Base-by-base conservation (phyloP, 75 land plant species). In the Sequoiadendron giganteum region DNA sequence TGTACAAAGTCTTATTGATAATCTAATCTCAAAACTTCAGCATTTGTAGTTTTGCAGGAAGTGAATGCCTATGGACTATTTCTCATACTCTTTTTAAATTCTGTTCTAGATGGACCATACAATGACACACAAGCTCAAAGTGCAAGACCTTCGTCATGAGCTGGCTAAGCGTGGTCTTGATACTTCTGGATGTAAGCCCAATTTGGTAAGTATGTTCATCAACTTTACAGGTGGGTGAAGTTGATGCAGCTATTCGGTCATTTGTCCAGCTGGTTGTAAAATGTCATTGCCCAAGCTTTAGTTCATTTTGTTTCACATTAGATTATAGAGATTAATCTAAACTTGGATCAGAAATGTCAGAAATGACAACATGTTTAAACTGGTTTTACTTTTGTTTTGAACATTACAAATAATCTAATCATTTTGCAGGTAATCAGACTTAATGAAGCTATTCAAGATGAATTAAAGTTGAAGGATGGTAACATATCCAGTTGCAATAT, bases 91-190 rank as follows among this genome's bases (percentile, higher is more conserved):
- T 32, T 72, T 72, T 32, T 4, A 21, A 30, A 6, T 32, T 30
- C 30, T 30, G 2, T 30, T 72, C 32, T 72, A 72, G 76, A 72
- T 72, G 76, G 76, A 72, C 10, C 34, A n/a, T 72, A 72, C 13
- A n/a, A 72, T 72, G 76, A 32, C 13, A 72, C 11, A n/a, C 5
- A 72, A 72, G 34, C 76, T 72, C 13, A 93, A 89, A 86, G 96
- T 94, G n/a, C 92, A 90, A 32, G 92, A 94, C 47, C 95, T 97
- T 83, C 97, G 96, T 14, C 70, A 86, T 1, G 89, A 91, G 88
- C 96, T 95, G 52, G 83, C 89, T 49, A 89, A 88, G 73, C 95
- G 98, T 13, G 94, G 94, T 16, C 93, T 95, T 89, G 89, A 86
- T 68, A 91, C 93, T 39, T 21, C 96, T 86, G 97, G 98, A 73